Percentiles rank a stretch among this genome's conserved stretches.
Conservation (phyloP, 1,284 basidiomycete species). For the Psilocybe mexicana region DNA sequence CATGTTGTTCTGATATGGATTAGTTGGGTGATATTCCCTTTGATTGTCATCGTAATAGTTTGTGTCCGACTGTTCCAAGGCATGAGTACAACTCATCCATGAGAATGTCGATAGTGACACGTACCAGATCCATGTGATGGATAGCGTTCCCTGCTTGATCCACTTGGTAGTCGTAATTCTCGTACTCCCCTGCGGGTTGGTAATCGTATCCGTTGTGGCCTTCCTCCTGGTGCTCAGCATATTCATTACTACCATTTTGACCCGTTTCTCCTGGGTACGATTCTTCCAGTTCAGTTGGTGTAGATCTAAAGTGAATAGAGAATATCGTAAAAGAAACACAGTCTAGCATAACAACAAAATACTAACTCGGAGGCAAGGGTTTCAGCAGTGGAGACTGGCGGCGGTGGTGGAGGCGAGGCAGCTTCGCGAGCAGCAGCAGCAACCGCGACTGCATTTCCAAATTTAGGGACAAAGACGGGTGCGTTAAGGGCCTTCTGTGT, state of each 20-base stretch:
- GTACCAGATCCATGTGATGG: constrained; percentile 35
- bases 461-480: constrained; percentile 84
- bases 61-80: constrained; percentile 28
- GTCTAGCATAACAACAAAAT: neutral
- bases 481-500: constrained; percentile 64
- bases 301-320: neutral
- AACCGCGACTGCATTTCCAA: constrained; percentile 21
- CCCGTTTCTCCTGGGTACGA: constrained; percentile 1
- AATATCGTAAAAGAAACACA: neutral
- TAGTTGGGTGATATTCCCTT: constrained; percentile 26
- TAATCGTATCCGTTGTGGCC: constrained; percentile 16
- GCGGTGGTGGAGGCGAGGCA: constrained; percentile 23
- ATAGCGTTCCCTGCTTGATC: constrained; percentile 41
- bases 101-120: constrained; percentile 6
- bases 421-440: constrained; percentile 19
- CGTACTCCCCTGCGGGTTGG: constrained; percentile 19
- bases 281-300: neutral
- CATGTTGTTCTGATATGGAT: constrained; percentile 36
- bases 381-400: constrained; percentile 6
- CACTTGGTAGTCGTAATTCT: constrained; percentile 39
- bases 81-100: neutral
- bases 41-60: constrained; percentile 38
- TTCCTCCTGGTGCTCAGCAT: constrained; percentile 13
- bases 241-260: constrained; percentile 14
- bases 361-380: constrained; percentile 4